Evolutionary conservation across 306 rosid species (phyloP).

Genomic region (Acmispon strigosus): DNA sequence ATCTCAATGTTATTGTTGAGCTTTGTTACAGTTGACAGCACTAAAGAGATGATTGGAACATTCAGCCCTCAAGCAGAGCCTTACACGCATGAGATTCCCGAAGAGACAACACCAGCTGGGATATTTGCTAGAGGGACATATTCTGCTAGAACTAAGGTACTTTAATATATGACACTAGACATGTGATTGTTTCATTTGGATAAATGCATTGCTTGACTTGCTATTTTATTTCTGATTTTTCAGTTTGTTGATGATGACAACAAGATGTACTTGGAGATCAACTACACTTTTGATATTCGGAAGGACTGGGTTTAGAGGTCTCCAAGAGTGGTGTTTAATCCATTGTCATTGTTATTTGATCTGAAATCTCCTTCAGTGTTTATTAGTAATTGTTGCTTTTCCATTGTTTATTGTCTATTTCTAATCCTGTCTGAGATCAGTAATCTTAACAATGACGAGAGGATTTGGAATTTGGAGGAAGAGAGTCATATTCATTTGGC

Average conservation of each 20-base stretch:
- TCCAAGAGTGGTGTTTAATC: neutral
- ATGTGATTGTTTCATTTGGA: slow-evolving; percentile 16
- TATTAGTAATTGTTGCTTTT: slow-evolving; percentile 22
- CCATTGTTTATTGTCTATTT: slow-evolving; percentile 12
- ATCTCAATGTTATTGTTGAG: neutral
- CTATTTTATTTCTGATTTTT: neutral
- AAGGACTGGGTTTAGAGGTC: slow-evolving; percentile 54
- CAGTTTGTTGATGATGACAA: slow-evolving; percentile 84
- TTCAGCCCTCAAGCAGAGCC: slow-evolving; percentile 83
- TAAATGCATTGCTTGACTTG: neutral
- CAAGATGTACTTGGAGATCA: slow-evolving; percentile 76
- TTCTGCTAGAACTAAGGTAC: slow-evolving; percentile 77
- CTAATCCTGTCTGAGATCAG: slow-evolving; percentile 19
- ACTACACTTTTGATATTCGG: slow-evolving; percentile 73
- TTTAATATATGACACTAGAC: neutral
- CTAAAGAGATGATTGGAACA: slow-evolving; percentile 88
- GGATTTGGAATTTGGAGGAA: slow-evolving; percentile 5
- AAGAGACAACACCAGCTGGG: slow-evolving; percentile 89
- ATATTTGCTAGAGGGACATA: slow-evolving; percentile 82
- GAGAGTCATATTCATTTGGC: slow-evolving; percentile 21
- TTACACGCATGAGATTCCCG: slow-evolving; percentile 65
- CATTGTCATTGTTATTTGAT: slow-evolving; percentile 18
- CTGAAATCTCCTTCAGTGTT: slow-evolving; percentile 27
- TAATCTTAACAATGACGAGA: slow-evolving; percentile 37
- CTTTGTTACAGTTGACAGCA: slow-evolving; percentile 55